Evolutionary conservation across 495 filamentous ascomycete genomes (phyloP), one percentile per base, ranked within the genome.

Genomic region (Elasticomyces elasticus): DNA sequence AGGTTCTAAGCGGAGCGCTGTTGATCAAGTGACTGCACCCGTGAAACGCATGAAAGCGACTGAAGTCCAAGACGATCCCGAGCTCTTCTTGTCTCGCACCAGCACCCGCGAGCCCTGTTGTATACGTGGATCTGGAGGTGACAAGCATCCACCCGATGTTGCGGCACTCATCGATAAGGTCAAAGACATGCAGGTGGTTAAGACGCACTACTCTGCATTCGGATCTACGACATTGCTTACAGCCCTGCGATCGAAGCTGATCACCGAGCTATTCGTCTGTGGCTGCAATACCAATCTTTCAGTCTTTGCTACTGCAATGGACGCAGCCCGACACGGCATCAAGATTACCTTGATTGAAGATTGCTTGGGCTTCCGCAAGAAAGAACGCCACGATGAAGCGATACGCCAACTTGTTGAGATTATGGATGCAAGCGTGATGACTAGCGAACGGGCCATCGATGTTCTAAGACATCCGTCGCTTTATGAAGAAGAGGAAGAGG

Each of bases 181-280:
- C 4, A 59, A 20, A 3, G 92, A 97, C 64, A 74, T 80, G 5
- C 66, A 87, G 19, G 70, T 94, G 46, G 81, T 77, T 37, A 97
- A 95, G 66, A 79, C 82, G 12, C 79, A 85, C 60, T 97, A 97
- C 68, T 96, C 92, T 7, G 91, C 92, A 17, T 85, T 98, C 62
- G 81, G 79, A 56, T 80, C 80, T 15, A 84, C 84, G 0, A 74
- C 75, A 26, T 74, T 95, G 15, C 75, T 96, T 22, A 71, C 83
- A 35, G 75, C 78, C 7, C 72, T 95, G 43, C 82, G 89, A 13
- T 78, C 79, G 5, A 83, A 79, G 20, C 81, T 98, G 40, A 79
- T 96, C 40, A 96, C 89, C 0, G 85, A 95, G 62, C 68, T 98
- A n/a, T 96, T 86, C 64, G 76, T 98, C 5, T 95, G 89, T 61